Evolutionary conservation across 1,284 basidiomycete species (phyloP), one percentile per base, ranked within the genome.

Genomic region (Trametes pubescens): DNA sequence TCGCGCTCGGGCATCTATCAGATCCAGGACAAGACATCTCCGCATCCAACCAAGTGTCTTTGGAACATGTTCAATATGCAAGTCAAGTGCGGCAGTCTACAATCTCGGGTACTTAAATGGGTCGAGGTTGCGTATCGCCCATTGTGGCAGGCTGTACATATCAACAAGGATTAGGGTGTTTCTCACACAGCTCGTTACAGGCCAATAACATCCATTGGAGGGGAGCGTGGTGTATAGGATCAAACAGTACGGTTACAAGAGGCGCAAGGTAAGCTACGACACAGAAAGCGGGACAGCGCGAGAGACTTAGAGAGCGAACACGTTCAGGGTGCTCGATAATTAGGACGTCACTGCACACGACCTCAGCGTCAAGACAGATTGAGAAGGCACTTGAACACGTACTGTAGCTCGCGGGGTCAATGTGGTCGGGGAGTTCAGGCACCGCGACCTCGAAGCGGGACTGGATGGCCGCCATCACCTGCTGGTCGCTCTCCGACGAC

Each of bases 381-480:
- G 16, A 57, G 51, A 44, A 51, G 49, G 65, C 35, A 57, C 54
- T 16, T 40, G 24, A 53, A 87, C 90, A 78, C 72, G 55, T 59
- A 94, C 92, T 94, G 81, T 94, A 94, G 72, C 86, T 92, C 32
- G 92, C 89, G 53, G 94, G 91, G 73, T 97, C 95, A 70, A 98
- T 95, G 73, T 91, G 89, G 64, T 95, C 94, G n/a, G 95, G 96
- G 54, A 98, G 80, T 75, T 96, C 95, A 1, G 95, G 91, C 24
- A 98, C 92, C 10, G 93, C 94, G 22, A 98, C 95, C 77, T 97
- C 95, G 80, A 98, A 98, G 69, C 95, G 81, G 38, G 91, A 88
- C 78, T 98, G 95, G 70, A 98, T 97, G 26, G 91, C 85, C 59
- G 89, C 85, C 89, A 99, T 92, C 65, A 99, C 96, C 79, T 95